Evolutionary conservation across 2,329 filamentous ascomycete species (phyloP), one percentile per base, ranked within the genome.

Genomic region (Daldinia sp.): DNA sequence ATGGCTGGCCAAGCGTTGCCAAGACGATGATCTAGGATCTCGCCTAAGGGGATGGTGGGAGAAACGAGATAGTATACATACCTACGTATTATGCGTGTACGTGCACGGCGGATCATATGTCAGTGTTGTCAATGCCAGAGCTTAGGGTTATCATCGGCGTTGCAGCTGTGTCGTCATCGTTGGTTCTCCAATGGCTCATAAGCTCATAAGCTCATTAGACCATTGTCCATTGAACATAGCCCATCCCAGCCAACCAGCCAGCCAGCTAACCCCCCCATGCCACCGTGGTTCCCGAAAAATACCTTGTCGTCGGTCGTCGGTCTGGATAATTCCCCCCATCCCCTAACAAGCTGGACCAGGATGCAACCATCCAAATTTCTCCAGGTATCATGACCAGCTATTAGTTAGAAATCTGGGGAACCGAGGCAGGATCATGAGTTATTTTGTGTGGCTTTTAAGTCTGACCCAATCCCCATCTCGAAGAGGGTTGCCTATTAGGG

Each of bases 91-190:
- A 39, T 8, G 15, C 8, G 11, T 5, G 35, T 39, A 39, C 9
- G 9, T 41, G 19, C 19, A 43, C 39, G 39, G 39, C 39, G 19
- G 19, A 45, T 27, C 39, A 45, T 45, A 45, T 45, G 39, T 45
- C 39, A n/a, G n/a, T 45, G 41, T 52, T n/a, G 23, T 45, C 49
- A 32, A 59, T 48, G 27, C 50, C 53, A 57, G 58, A 48, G 21
- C 25, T 15, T 17, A 58, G 43, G 64, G 61, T 39, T 68, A 66
- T 58, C 58, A 62, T 66, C 63, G 60, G 60, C 54, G 63, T 61
- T 63, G 49, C 50, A 63, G 11, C 47, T 62, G 47, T 68, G 58
- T 64, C 66, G 66, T 68, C 66, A 68, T 68, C 58, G 63, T 30
- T 32, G 7, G 1, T 35, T 35, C 47, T 17, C 30, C 47, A n/a